Evolutionary conservation across 1,284 basidiomycete species (phyloP), one percentile per base, ranked within the genome.

Genomic region (Phylloporus sp.): DNA sequence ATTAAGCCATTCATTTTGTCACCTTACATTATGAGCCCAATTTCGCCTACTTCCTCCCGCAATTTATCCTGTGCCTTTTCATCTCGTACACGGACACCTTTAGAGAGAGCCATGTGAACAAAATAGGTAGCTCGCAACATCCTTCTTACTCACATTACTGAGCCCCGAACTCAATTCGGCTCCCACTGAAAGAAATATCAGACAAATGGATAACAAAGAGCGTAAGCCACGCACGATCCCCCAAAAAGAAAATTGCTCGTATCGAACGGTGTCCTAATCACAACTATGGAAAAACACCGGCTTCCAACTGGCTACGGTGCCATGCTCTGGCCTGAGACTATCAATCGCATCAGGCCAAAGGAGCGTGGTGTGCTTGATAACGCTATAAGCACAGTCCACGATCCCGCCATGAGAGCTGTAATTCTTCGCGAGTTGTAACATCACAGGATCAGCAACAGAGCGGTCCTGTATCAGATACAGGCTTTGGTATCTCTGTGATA

Each of bases 281-380:
- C 85, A 85, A 12, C 86, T 84, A 27, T 76, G 80, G 74, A 90
- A 86, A 73, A 91, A 89, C 0, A 90, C 77, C 0, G 92, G 91
- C 68, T 85, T 87, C 12, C 81, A 70, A 0, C 90, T 91, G 27
- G 86, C 83, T 1, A 89, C 83, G 10, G 88, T 76, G 0, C 91
- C 91, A 57, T 78, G 80, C 74, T 94, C 92, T 17, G 81, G 84
- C 2, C 82, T 81, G 23, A 94, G 82, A 1, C 70, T 71, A 72
- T 94, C 92, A 47, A 94, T 91, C 0, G 90, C 81, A 71, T 90
- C 77, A 0, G 89, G 89, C 88, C 91, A 94, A 64, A 91, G 89
- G 15, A 71, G 72, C 3, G 81, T 85, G 59, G 94, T 88, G 8
- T 92, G 77, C n/a, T 88, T 82, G 14, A 93, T 85, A 11, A 93